phyloP scores from a whole-genome alignment of 106 monocot genomes.

The Ottelia alismoides region DNA sequence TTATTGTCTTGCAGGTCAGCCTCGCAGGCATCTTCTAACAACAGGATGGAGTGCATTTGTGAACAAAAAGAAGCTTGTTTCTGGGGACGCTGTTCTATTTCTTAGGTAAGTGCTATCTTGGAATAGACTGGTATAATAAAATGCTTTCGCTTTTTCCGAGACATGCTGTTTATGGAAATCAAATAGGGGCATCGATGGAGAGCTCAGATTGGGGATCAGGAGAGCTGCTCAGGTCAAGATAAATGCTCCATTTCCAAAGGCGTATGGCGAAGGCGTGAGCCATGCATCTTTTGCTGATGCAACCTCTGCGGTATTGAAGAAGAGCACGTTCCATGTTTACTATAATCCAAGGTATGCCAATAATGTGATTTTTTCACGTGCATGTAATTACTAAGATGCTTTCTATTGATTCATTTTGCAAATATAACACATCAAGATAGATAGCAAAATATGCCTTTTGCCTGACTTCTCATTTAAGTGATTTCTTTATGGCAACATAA shows the following conservation, averaged over 20 bases:
- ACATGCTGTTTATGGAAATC: too few species aligned
- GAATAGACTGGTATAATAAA: too few species aligned
- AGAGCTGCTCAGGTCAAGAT: constrained; percentile 13
- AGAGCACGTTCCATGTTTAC: constrained; percentile 8
- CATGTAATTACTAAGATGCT: too few species aligned
- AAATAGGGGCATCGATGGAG: constrained; percentile 23
- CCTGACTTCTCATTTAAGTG: too few species aligned
- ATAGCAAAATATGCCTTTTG: too few species aligned
- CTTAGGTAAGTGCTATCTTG: constrained; percentile 63
- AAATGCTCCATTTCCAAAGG: neutral
- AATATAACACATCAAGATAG: too few species aligned
- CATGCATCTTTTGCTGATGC: neutral
- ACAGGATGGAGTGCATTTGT: constrained; percentile 94
- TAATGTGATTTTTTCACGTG: neutral
- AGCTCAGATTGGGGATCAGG: constrained; percentile 22
- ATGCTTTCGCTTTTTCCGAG: too few species aligned
- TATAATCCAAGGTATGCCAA: constrained; percentile 15
- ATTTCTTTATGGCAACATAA: too few species aligned
- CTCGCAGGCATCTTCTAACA: constrained; percentile 78
- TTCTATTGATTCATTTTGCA: too few species aligned
- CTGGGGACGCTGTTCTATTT: constrained; percentile 85
- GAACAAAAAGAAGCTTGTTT: constrained; percentile 78
- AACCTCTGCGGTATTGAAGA: constrained; percentile 7
- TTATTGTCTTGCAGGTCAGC: constrained; percentile 47
- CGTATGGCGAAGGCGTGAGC: neutral